phyloP scores from a whole-genome alignment of 2,329 filamentous ascomycete genomes.

The Amphichorda felina region DNA sequence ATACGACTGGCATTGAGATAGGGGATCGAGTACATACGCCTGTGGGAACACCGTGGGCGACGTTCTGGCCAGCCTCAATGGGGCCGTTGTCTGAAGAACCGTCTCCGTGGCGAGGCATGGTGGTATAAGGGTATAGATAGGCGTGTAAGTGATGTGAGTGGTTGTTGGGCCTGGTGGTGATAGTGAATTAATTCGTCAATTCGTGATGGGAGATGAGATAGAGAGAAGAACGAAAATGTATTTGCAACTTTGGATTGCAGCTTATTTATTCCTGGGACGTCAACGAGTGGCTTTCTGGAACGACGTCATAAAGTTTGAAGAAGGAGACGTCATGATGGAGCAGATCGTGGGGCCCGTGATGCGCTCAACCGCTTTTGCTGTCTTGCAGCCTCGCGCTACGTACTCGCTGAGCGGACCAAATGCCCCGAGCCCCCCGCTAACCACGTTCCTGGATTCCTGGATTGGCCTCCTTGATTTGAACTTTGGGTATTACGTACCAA shows the following conservation, averaged over 20 bases:
- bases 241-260: neutral
- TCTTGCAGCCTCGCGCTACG: too few relatives aligned
- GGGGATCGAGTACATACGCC: conserved; percentile 17
- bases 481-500: too few relatives aligned
- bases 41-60: conserved; percentile 28
- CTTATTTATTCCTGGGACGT: neutral
- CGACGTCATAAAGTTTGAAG: neutral
- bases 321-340: neutral
- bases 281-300: too few relatives aligned
- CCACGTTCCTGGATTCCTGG: too few relatives aligned
- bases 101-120: conserved; percentile 39
- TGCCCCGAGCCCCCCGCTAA: too few relatives aligned
- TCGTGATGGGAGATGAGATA: neutral
- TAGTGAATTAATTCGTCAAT: neutral
- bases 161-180: neutral
- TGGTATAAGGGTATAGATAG: too few relatives aligned
- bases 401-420: too few relatives aligned
- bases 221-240: neutral
- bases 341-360: neutral
- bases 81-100: conserved; percentile 34
- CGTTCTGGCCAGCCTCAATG: conserved; percentile 22
- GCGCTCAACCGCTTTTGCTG: too few relatives aligned
- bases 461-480: too few relatives aligned
- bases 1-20: neutral
- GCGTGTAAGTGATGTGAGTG: neutral